Percentiles rank a stretch among this genome's conserved stretches.
phyloP scores from a whole-genome alignment of 805 yeast species.

The Pichia ethanolica region DNA sequence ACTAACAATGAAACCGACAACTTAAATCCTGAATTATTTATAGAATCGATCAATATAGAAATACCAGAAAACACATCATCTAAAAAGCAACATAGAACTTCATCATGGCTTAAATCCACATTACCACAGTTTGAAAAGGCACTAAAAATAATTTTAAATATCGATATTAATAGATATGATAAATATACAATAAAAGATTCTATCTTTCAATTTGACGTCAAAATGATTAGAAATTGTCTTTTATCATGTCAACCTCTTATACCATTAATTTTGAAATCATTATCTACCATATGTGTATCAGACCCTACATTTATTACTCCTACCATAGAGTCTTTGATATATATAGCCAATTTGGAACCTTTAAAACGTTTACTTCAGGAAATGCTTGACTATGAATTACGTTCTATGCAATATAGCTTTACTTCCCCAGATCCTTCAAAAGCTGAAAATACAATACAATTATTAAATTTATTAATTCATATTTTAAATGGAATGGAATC shows the following conservation, averaged over 20 bases:
- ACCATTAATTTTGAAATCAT: constrained; percentile 29
- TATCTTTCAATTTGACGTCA: constrained; percentile 25
- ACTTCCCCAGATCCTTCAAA: constrained; percentile 24
- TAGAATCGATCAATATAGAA: constrained; percentile 1
- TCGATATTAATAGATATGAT: constrained; percentile 13
- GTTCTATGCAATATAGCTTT: constrained; percentile 14
- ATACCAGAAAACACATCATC: constrained; percentile 12
- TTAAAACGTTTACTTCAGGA: constrained; percentile 8
- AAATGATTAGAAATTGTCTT: constrained; percentile 28
- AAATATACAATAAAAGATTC: constrained; percentile 29
- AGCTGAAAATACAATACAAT: constrained; percentile 7
- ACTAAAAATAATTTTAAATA: constrained; percentile 27
- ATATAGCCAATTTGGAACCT: constrained; percentile 7
- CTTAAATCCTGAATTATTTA: too few relatives aligned
- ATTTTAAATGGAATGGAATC: constrained; percentile 7
- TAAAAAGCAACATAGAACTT: constrained; percentile 31
- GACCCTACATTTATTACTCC: constrained; percentile 11
- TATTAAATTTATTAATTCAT: constrained; percentile 10
- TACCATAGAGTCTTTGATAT: constrained; percentile 13
- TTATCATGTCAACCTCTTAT: constrained; percentile 30
- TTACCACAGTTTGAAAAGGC: constrained; percentile 43
- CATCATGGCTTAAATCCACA: constrained; percentile 50
- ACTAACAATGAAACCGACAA: too few relatives aligned
- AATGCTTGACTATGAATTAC: constrained; percentile 12
- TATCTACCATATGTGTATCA: constrained; percentile 15